phyloP scores from a whole-genome alignment of 2,329 filamentous ascomycete genomes.

The Ceratocystis smalleyi region DNA sequence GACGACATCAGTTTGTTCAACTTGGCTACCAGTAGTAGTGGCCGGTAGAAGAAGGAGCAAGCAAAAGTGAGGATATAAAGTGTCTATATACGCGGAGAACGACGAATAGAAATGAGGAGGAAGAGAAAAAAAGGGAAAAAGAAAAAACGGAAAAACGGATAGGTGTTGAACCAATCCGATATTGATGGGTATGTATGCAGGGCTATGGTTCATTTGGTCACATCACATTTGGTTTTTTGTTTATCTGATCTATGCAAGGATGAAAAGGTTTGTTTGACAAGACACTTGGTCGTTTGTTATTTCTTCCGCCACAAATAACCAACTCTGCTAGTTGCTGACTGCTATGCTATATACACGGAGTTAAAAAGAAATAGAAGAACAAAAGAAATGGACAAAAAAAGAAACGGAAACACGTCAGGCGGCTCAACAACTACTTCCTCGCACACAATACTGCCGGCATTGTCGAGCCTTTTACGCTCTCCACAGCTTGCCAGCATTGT shows the following conservation, averaged over 20 bases:
- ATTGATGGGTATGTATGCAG: background rate
- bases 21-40: constrained; percentile 10
- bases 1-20: constrained; percentile 16
- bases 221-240: background rate
- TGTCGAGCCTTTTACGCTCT: background rate
- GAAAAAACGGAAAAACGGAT: background rate
- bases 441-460: background rate
- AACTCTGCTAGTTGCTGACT: background rate
- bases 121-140: background rate
- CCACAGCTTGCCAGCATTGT: constrained; percentile 18
- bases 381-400: background rate
- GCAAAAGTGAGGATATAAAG: background rate
- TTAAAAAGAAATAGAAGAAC: background rate
- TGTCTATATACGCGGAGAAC: background rate
- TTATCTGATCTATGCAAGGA: background rate
- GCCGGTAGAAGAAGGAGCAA: constrained; percentile 4
- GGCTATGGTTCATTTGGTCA: background rate
- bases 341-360: background rate
- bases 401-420: background rate
- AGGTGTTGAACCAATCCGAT: background rate
- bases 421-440: background rate
- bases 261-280: background rate
- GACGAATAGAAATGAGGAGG: background rate
- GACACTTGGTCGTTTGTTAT: background rate
- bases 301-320: background rate